These are phyloP conservation scores for Hypoxylon sp. DNA, from an alignment of 2,329 filamentous ascomycete genomes.

Conservation along the genomic window DNA sequence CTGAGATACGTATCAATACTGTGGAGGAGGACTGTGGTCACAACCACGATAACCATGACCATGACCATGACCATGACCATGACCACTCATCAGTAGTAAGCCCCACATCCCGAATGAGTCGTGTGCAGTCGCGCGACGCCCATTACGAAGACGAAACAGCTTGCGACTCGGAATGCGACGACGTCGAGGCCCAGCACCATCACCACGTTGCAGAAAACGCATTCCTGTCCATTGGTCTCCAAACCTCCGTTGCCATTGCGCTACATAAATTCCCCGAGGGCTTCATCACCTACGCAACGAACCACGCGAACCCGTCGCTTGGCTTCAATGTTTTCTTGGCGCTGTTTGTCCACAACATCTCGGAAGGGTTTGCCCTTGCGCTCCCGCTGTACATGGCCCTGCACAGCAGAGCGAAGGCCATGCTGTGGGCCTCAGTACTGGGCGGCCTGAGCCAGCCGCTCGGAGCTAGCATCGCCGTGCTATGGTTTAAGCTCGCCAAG, in stretches of 20 bases:
- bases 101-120: slow-evolving; percentile 46
- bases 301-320: slow-evolving; percentile 90
- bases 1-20: slow-evolving; percentile 47
- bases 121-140: slow-evolving; percentile 47
- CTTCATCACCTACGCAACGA: slow-evolving; percentile 94
- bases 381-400: slow-evolving; percentile 93
- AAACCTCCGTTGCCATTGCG: slow-evolving; percentile 94
- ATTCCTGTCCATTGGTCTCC: slow-evolving; percentile 93
- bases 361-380: slow-evolving; percentile 94
- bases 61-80: background rate
- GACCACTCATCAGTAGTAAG: slow-evolving; percentile 37
- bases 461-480: slow-evolving; percentile 83
- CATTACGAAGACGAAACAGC: slow-evolving; percentile 32
- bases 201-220: slow-evolving; percentile 96
- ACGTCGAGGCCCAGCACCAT: slow-evolving; percentile 75
- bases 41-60: slow-evolving; percentile 30
- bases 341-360: slow-evolving; percentile 97
- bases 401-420: slow-evolving; percentile 81
- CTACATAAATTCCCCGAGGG: slow-evolving; percentile 94
- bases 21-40: slow-evolving; percentile 49
- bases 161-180: slow-evolving; percentile 51
- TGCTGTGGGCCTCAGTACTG: slow-evolving; percentile 84
- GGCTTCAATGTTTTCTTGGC: slow-evolving; percentile 95
- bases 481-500: slow-evolving; percentile 83
- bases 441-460: slow-evolving; percentile 89